Evolutionary conservation across 2,329 filamentous ascomycete species (phyloP).

Genomic region (Setomelanomma holmii): DNA sequence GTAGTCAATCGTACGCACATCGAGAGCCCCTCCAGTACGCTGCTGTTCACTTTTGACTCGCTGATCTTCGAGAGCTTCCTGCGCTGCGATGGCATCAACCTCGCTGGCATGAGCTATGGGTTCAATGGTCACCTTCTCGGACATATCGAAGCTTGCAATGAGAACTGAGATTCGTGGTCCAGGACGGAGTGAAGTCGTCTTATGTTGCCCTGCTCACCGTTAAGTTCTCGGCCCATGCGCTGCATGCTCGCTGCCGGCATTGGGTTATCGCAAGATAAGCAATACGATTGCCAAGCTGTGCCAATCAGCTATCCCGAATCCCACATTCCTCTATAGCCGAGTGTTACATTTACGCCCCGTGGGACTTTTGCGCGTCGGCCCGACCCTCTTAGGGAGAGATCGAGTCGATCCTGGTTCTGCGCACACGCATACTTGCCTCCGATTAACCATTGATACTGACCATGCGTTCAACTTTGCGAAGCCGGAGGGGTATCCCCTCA

Average conservation of each 20-base stretch:
- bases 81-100: conserved; percentile 17
- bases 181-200: not conserved
- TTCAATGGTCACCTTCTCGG: conserved; percentile 4
- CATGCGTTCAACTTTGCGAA: not conserved
- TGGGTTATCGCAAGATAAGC: not conserved
- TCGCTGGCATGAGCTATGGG: conserved; percentile 12
- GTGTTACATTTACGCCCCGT: not conserved
- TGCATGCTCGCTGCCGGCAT: not conserved
- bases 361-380: not conserved
- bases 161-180: not conserved
- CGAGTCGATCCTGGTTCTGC: not conserved
- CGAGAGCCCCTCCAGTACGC: conserved; percentile 13
- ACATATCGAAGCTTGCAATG: not conserved
- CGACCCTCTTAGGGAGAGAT: not conserved
- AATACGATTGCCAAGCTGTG: not conserved
- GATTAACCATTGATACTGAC: not conserved
- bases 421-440: not conserved
- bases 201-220: not conserved
- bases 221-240: not conserved
- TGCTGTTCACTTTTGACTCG: conserved; percentile 12
- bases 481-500: too few species aligned
- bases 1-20: not conserved
- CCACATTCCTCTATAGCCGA: not conserved
- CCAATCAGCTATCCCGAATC: not conserved
- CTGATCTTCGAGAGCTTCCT: conserved; percentile 24